phyloP scores from a whole-genome alignment of 2,329 filamentous ascomycete species.

The Ophiosphaerella herpotricha region DNA sequence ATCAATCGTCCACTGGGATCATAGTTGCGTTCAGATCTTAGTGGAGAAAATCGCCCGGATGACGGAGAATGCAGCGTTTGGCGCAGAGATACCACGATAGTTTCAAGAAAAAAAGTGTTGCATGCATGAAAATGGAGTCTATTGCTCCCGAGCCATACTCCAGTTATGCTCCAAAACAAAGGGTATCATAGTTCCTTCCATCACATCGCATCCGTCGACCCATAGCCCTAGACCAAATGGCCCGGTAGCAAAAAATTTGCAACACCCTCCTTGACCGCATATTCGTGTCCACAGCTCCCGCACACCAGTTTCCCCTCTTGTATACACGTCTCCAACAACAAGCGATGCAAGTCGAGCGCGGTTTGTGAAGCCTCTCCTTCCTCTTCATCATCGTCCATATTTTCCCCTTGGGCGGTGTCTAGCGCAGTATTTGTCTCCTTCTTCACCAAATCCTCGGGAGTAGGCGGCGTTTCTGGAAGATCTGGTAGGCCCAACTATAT shows the following conservation, averaged over 20 bases:
- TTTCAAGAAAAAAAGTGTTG: constrained; percentile 1
- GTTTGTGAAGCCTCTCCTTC: constrained; percentile 67
- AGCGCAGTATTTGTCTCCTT: constrained; percentile 1
- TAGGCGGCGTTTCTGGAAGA: constrained; percentile 57
- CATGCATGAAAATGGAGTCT: background rate
- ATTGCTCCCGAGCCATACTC: background rate
- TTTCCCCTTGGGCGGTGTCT: constrained; percentile 40
- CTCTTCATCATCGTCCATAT: constrained; percentile 47
- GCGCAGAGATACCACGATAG: constrained; percentile 5
- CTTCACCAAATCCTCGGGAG: constrained; percentile 40
- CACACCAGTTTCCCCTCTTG: constrained; percentile 88
- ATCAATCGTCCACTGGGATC: constrained; percentile 63
- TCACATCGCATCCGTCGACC: background rate
- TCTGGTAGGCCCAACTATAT: constrained; percentile 76
- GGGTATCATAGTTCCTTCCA: constrained; percentile 27
- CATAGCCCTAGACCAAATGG: constrained; percentile 70
- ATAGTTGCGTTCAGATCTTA: background rate
- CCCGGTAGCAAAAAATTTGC: constrained; percentile 94
- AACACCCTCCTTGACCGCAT: constrained; percentile 92
- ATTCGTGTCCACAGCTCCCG: constrained; percentile 90
- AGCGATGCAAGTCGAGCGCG: constrained; percentile 75
- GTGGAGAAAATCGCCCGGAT: no score
- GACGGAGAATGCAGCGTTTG: background rate
- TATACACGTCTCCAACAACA: constrained; percentile 89
- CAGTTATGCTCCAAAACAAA: constrained; percentile 2